Evolutionary conservation across 2,329 filamentous ascomycete species (phyloP).

Genomic region (Fusarium coffeatum): DNA sequence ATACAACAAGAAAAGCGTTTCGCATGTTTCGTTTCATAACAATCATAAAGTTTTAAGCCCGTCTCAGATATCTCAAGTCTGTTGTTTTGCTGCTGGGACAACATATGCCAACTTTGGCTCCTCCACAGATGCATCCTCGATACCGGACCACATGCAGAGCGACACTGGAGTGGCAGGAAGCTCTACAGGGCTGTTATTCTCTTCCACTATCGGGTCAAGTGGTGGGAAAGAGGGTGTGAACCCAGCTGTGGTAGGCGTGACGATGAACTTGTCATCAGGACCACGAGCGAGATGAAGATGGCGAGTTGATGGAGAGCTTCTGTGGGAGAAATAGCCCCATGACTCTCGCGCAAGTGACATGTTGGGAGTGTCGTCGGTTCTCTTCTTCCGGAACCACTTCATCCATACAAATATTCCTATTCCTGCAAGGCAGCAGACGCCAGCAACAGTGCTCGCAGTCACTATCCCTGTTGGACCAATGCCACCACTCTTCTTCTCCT

Average conservation of each 20-base stretch:
- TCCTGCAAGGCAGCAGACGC: constrained; percentile 39
- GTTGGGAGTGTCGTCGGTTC: constrained; percentile 1
- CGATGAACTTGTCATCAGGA: constrained; percentile 43
- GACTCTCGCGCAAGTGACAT: constrained; percentile 21
- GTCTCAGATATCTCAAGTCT: background rate
- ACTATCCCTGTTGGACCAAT: constrained; percentile 39
- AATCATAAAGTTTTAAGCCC: constrained; percentile 17
- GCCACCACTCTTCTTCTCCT: constrained; percentile 7
- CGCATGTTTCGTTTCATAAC: constrained; percentile 31
- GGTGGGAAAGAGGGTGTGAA: constrained; percentile 33
- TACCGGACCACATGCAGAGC: constrained; percentile 44
- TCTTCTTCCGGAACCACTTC: constrained; percentile 43
- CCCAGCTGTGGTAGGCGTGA: constrained; percentile 41
- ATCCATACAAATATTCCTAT: constrained; percentile 45
- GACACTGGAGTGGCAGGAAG: constrained; percentile 46
- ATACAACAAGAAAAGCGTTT: constrained; percentile 21
- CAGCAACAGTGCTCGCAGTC: constrained; percentile 41
- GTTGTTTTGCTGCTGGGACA: constrained; percentile 33
- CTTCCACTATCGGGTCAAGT: constrained; percentile 2
- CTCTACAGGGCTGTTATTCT: constrained; percentile 38
- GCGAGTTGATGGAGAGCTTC: constrained; percentile 30
- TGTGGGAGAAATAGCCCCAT: constrained; percentile 40
- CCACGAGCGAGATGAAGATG: constrained; percentile 40
- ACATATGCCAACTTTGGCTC: constrained; percentile 46
- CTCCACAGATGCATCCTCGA: constrained; percentile 44